phyloP scores from a whole-genome alignment of 108 stramenopile genomes.

The Cyclostephanos invisitatus region DNA sequence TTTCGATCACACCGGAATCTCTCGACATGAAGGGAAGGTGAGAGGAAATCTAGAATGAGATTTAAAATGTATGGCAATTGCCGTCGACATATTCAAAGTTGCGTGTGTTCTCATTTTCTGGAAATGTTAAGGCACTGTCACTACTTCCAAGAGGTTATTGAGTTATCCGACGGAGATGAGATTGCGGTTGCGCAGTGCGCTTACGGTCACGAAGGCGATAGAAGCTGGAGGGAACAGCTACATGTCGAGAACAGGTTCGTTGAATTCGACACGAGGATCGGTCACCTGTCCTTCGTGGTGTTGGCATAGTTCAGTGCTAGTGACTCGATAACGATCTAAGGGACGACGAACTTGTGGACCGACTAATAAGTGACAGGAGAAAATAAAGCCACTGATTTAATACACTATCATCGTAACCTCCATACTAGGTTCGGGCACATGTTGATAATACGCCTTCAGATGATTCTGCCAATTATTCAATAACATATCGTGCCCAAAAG shows the following conservation, averaged over 20 bases:
- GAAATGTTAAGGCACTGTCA: slow-evolving; percentile 36
- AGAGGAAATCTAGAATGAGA: background rate
- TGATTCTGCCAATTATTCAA: background rate
- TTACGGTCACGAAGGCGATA: slow-evolving; percentile 30
- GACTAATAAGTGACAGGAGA: background rate
- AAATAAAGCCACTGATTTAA: background rate
- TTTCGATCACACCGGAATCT: slow-evolving; percentile 47
- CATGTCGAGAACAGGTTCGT: slow-evolving; percentile 30
- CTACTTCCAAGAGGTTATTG: slow-evolving; percentile 50
- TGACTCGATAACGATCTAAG: too few species aligned
- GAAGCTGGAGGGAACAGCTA: slow-evolving; percentile 41
- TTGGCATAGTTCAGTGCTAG: slow-evolving; percentile 7
- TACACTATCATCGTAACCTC: background rate
- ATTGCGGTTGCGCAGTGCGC: slow-evolving; percentile 42
- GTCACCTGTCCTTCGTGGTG: slow-evolving; percentile 45
- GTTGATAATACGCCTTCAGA: background rate
- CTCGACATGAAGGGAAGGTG: slow-evolving; percentile 42
- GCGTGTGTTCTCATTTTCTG: background rate
- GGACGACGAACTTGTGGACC: too few species aligned
- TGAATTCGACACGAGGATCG: slow-evolving; percentile 44
- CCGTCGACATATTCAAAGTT: background rate
- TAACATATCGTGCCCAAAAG: background rate
- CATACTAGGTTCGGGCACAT: background rate
- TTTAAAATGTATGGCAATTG: background rate
- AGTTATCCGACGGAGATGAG: slow-evolving; percentile 39